Evolutionary conservation across 805 yeast genomes (phyloP).

Genomic region (Candida sphagnicola): DNA sequence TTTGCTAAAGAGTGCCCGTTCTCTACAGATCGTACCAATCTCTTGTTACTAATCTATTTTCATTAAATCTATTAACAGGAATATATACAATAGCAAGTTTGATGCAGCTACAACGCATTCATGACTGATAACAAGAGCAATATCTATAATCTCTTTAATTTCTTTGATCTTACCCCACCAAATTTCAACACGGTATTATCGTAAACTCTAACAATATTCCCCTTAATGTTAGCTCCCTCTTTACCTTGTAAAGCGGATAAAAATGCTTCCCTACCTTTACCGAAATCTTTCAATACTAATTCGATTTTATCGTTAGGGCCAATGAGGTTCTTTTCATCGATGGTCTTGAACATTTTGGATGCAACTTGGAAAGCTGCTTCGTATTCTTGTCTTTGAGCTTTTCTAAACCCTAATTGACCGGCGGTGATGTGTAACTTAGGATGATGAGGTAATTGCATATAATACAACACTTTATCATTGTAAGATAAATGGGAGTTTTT

Average conservation of each 20-base stretch:
- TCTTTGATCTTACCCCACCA: constrained; percentile 90
- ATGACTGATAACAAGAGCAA: neutral
- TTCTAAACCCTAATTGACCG: constrained; percentile 86
- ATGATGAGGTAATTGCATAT: constrained; percentile 75
- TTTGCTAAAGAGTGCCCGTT: too few species aligned
- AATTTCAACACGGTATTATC: constrained; percentile 82
- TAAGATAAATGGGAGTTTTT: constrained; percentile 54
- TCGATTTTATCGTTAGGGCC: constrained; percentile 60
- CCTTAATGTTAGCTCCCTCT: constrained; percentile 72
- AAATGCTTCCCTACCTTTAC: constrained; percentile 88
- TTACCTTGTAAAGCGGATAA: constrained; percentile 80
- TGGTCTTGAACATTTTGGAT: constrained; percentile 64
- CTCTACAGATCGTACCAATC: too few species aligned
- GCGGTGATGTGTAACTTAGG: constrained; percentile 66
- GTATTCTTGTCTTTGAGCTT: constrained; percentile 85
- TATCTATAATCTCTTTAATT: constrained; percentile 63
- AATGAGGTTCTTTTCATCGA: constrained; percentile 57
- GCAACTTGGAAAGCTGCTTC: constrained; percentile 90
- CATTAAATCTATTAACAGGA: neutral
- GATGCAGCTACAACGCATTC: too few species aligned
- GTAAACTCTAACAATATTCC: constrained; percentile 63
- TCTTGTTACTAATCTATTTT: too few species aligned
- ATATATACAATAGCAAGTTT: neutral
- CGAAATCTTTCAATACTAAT: constrained; percentile 73
- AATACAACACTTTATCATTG: constrained; percentile 72